Evolutionary conservation across 2,329 filamentous ascomycete species (phyloP).

Genomic region (Aspergillus candidus): DNA sequence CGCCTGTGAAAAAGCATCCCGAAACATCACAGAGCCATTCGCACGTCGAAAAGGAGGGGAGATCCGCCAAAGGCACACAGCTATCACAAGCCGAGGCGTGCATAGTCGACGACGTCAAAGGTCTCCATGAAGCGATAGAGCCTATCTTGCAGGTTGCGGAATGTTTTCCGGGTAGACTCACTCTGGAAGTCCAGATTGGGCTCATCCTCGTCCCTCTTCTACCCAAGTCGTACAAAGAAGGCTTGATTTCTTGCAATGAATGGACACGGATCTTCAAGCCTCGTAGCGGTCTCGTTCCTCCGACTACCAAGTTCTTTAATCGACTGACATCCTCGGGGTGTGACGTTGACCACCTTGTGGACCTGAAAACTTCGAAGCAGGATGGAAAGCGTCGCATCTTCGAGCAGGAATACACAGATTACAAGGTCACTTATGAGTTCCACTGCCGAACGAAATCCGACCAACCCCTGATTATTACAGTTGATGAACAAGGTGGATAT

Average conservation of each 20-base stretch:
- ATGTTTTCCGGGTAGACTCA: conserved; percentile 30
- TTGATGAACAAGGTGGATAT: conserved; percentile 29
- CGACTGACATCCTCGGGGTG: conserved; percentile 35
- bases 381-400: conserved; percentile 21
- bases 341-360: conserved; percentile 36
- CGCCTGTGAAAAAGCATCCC: conserved; percentile 4
- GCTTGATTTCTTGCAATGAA: conserved; percentile 15
- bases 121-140: conserved; percentile 24
- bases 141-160: conserved; percentile 29
- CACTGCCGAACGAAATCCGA: conserved; percentile 30
- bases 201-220: conserved; percentile 27
- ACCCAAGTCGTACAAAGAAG: conserved; percentile 17
- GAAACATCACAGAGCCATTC: neutral
- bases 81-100: neutral
- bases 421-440: conserved; percentile 33
- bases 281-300: conserved; percentile 18
- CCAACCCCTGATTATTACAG: conserved; percentile 26
- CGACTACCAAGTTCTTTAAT: conserved; percentile 31
- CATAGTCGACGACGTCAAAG: conserved; percentile 11
- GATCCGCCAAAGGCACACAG: neutral
- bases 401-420: conserved; percentile 17
- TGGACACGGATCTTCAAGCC: conserved; percentile 32
- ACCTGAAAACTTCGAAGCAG: conserved; percentile 22
- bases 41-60: neutral
- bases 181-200: conserved; percentile 34